These are phyloP conservation scores for Flueggea neowawraea DNA, from an alignment of 441 rosid species.

Conservation along the genomic window DNA sequence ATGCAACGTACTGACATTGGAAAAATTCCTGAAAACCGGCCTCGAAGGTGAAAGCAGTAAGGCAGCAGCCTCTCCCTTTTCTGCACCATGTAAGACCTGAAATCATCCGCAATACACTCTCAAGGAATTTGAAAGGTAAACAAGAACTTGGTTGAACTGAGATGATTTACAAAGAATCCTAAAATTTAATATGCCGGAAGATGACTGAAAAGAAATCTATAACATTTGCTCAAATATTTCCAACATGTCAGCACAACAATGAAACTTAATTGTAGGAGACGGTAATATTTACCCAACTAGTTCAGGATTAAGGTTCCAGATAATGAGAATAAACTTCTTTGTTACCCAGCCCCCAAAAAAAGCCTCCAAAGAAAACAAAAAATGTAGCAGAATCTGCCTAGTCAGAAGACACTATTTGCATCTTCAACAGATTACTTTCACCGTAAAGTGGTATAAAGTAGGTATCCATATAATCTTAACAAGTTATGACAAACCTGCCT, in stretches of 20 bases:
- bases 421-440: too few species aligned
- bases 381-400: too few species aligned
- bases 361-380: too few species aligned
- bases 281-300: too few species aligned
- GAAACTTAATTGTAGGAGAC: too few species aligned
- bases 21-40: slow-evolving; percentile 46
- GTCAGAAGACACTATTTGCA: too few species aligned
- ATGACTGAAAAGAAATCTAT: not conserved
- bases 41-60: slow-evolving; percentile 79
- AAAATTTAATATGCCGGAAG: not conserved
- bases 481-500: slow-evolving; percentile 99
- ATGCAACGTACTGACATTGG: slow-evolving; percentile 32
- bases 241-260: too few species aligned
- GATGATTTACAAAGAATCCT: slow-evolving; percentile 6
- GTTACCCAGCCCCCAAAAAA: too few species aligned
- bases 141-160: not conserved
- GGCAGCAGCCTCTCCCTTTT: slow-evolving; percentile 88
- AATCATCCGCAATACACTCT: slow-evolving; percentile 15
- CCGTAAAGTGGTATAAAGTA: not conserved
- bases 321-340: too few species aligned
- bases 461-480: slow-evolving; percentile 16
- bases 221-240: not conserved
- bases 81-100: slow-evolving; percentile 80
- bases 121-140: slow-evolving; percentile 12
- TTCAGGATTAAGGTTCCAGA: too few species aligned